A percentile compares a stretch with the other conserved stretches of the same genome.
phyloP scores from a whole-genome alignment of 768 basidiomycete species.

The Agaricus sinodeliciosus region DNA sequence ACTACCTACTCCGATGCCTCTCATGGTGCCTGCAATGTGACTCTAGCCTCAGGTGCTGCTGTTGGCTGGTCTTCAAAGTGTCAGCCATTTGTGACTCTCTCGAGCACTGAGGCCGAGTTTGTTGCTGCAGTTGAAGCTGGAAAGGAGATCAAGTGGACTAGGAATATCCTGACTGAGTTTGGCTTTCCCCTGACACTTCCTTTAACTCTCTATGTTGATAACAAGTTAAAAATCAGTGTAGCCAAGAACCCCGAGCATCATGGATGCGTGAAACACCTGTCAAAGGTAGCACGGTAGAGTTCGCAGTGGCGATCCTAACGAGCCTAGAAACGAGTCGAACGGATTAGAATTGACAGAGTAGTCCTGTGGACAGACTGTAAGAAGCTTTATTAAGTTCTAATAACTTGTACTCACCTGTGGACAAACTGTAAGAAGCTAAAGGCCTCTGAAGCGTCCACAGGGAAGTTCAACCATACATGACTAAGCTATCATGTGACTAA shows the following conservation, averaged over 20 bases:
- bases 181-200: constrained; percentile 7
- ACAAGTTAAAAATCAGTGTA: constrained; percentile 22
- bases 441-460: no score
- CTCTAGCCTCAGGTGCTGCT: constrained; percentile 17
- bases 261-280: constrained; percentile 9
- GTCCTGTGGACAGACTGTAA: no score
- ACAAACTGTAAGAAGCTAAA: no score
- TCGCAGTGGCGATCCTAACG: no score
- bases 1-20: constrained; percentile 13
- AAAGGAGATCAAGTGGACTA: constrained; percentile 21
- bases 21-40: constrained; percentile 12
- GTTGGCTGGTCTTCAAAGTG: constrained; percentile 12
- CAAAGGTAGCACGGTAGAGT: no score
- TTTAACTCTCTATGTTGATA: constrained; percentile 19
- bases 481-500: no score
- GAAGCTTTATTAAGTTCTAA: no score
- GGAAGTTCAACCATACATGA: no score
- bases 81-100: constrained; percentile 22
- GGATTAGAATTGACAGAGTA: no score
- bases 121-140: constrained; percentile 21
- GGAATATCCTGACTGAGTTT: constrained; percentile 20
- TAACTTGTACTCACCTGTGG: no score
- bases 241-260: constrained; percentile 24
- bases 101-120: constrained; percentile 32
- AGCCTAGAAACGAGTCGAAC: no score